Evolutionary conservation across 169 alveolate genomes (phyloP).

Genomic region (Plasmodium blacklocki): DNA sequence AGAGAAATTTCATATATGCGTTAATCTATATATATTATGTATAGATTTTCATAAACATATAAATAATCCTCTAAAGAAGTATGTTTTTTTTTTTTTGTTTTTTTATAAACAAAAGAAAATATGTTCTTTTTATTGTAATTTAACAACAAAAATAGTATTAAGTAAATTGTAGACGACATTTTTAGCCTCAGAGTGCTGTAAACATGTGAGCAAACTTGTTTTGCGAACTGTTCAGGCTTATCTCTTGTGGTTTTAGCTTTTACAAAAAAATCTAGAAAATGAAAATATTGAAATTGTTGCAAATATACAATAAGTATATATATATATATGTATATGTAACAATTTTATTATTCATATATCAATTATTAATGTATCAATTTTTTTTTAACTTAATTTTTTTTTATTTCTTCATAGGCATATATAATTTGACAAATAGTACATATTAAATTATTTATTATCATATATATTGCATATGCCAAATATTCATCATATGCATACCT

Average conservation of each 20-base stretch:
- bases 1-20: not conserved
- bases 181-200: slow-evolving; percentile 41
- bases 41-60: not conserved
- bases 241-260: not conserved
- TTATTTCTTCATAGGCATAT: too few relatives aligned
- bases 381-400: too few relatives aligned
- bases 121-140: not conserved
- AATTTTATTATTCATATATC: too few relatives aligned
- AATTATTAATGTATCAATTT: too few relatives aligned
- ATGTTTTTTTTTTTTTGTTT: not conserved
- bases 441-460: too few relatives aligned
- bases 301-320: too few relatives aligned
- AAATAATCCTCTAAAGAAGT: too few relatives aligned
- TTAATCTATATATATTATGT: not conserved
- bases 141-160: slow-evolving; percentile 2
- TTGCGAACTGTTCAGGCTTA: slow-evolving; percentile 62
- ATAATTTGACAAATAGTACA: too few relatives aligned
- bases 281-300: too few relatives aligned
- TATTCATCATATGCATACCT: too few relatives aligned
- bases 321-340: too few relatives aligned
- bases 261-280: not conserved
- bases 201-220: slow-evolving; percentile 56
- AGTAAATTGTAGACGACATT: slow-evolving; percentile 35
- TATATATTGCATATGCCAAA: too few relatives aligned
- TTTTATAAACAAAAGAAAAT: not conserved